phyloP scores from a whole-genome alignment of 495 filamentous ascomycete genomes.

The Neurospora sp. region DNA sequence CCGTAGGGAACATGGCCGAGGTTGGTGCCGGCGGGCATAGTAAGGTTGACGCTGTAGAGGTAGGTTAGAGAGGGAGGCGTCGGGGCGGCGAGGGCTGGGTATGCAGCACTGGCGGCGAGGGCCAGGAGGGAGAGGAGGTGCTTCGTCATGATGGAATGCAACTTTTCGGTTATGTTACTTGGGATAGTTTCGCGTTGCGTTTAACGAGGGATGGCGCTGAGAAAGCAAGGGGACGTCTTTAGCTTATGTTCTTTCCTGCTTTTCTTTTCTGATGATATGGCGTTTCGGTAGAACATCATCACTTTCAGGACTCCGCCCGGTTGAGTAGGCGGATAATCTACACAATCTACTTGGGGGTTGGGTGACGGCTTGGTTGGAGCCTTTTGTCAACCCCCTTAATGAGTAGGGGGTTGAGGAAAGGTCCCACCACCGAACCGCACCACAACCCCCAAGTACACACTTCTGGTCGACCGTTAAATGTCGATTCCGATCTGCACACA shows the following conservation, averaged over 20 bases:
- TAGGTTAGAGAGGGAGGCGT: constrained; percentile 8
- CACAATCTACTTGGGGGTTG: background rate
- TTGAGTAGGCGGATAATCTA: background rate
- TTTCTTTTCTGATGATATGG: background rate
- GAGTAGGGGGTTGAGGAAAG: no score
- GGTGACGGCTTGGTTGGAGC: no score
- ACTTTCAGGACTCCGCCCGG: background rate
- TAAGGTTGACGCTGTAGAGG: constrained; percentile 17
- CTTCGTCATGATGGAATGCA: background rate
- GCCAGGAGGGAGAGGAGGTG: background rate
- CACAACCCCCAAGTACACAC: background rate
- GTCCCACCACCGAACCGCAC: no score
- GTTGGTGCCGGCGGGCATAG: constrained; percentile 8
- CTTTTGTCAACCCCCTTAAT: no score
- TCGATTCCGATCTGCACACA: background rate
- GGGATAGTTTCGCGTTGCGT: background rate
- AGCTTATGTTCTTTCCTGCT: no score
- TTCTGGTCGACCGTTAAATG: background rate
- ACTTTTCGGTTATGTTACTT: background rate
- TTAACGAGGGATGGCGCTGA: background rate
- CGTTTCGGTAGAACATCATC: background rate
- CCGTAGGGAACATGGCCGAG: constrained; percentile 14
- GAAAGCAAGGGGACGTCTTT: background rate
- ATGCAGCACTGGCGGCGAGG: background rate
- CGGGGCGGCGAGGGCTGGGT: constrained; percentile 1